Evolutionary conservation across 495 filamentous ascomycete genomes (phyloP), one percentile per base, ranked within the genome.

Genomic region (Entonaema liquescens): DNA sequence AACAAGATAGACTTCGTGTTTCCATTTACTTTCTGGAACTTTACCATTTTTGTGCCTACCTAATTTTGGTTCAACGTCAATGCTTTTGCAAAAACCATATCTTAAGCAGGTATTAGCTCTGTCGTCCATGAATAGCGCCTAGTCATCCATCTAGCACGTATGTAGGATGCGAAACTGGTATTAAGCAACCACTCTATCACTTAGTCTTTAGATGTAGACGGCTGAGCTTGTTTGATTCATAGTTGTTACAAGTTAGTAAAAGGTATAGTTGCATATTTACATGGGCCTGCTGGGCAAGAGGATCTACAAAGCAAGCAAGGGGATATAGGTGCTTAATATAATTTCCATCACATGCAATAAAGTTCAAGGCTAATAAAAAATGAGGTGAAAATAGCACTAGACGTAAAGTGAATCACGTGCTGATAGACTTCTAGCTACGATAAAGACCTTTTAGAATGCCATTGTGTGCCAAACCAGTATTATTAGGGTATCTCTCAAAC

Each of bases 401-500:
- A 53, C 12, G 23, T 53, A 53, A 11, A 53, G 13, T 53, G 25
- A 2, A 29, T 63, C 63, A 71, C 63, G 54, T 72, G 65, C 25
- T 47, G 55, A 56, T 68, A 55, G 26, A 5, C 12, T 50, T 35
- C 23, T 13, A 25, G 29, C 21, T 7, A 28, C 35, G 58, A 62
- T 67, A 65, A 65, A 36, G 36, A 66, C 29, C 21, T 13, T 53
- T 62, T 58, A 73, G 42, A 68, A 68, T 65, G 68, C 54, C 59
- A 31, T 65, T 73, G 54, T 60, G 61, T 53, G 61, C 62, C 61
- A 33, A 62, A 66, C 40, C 56, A 33, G 26, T 56, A 56, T 56
- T 35, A 56, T 57, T 66, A 59, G 71, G 71, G 70, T 72, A 72
- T 74, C 67, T 63, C 62, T 74, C 60, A 62, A 70, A 74, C 62